Evolutionary conservation across 345 rosid genomes (phyloP).

Genomic region (Ricinus communis): DNA sequence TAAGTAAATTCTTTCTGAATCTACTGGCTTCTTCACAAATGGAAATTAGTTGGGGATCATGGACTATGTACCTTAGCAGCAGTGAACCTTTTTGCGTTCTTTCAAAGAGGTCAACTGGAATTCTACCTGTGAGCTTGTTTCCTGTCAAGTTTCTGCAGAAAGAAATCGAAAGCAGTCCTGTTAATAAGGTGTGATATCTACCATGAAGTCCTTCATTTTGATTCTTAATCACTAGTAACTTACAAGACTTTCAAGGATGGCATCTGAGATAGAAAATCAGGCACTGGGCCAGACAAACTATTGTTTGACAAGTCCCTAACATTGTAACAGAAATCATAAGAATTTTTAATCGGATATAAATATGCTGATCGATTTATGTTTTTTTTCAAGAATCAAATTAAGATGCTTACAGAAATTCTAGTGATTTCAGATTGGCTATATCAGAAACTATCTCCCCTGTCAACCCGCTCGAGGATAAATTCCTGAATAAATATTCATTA

Average conservation of each 20-base stretch:
- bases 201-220: neutral
- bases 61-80: conserved; percentile 46
- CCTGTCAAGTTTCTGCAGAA: conserved; percentile 38
- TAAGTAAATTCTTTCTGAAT: no score
- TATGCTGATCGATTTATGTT: no score
- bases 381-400: neutral
- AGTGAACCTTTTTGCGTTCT: conserved; percentile 28
- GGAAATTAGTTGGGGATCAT: neutral
- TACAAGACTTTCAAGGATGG: conserved; percentile 40
- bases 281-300: conserved; percentile 46
- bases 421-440: conserved; percentile 23
- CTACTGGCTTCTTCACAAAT: no score
- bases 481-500: conserved; percentile 11
- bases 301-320: conserved; percentile 62
- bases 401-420: conserved; percentile 29
- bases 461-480: conserved; percentile 34
- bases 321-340: neutral
- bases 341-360: no score
- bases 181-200: neutral
- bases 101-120: conserved; percentile 36
- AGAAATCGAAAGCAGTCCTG: neutral
- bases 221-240: conserved; percentile 16
- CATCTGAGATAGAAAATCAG: conserved; percentile 37
- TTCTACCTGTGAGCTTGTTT: conserved; percentile 43
- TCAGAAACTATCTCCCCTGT: conserved; percentile 26